Evolutionary conservation across 768 basidiomycete genomes (phyloP), one percentile per base, ranked within the genome.

Genomic region (Podaxis sp.): DNA sequence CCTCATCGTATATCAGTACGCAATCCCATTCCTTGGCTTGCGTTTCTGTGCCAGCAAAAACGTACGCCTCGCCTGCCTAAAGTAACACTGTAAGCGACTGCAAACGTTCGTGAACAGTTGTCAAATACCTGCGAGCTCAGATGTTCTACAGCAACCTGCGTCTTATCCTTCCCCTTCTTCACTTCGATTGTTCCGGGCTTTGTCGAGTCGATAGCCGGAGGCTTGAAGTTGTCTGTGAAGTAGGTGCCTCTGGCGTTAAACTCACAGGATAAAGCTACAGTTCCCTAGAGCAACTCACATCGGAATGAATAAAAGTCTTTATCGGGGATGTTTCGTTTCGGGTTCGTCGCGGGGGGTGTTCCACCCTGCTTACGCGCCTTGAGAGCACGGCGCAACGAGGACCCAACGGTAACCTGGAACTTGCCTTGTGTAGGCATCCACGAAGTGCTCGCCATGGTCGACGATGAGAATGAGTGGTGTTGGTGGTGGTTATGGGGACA

Each of bases 1-100:
- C 88, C 69, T 90, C 89, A 70, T 94, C 91, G 68, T 87, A 93
- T 51, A 93, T 88, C 44, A 94, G 78, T 6, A 93, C 84, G 66
- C 92, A 94, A 56, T 92, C 89, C 67, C 80, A 80, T 52, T 92
- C 89, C 70, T 85, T 89, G 6, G 87, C 81, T 1, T 82, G 73
- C 15, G 76, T 76, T 68, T 90, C 89, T 7, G 69, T 68, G 2
- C 90, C 91, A 42, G 73, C 76, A 68, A 86, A 92, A 40, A 82
- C 68, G 67, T 86, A 80, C 12, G 71, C 80, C 63, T 89, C 85
- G 17, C 79, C 81, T 2, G 76, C 70, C 87, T 87, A 68, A 30
- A 38, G 13, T 15, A 44, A 26, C 30, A 39, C 11, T 9, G 55
- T 55, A 19, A 42, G 22, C 24, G 13, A 38, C n/a, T 30, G 28